These are phyloP conservation scores for Lathyrus tuberosus DNA, from an alignment of 306 rosid species.

Conservation along the genomic window DNA sequence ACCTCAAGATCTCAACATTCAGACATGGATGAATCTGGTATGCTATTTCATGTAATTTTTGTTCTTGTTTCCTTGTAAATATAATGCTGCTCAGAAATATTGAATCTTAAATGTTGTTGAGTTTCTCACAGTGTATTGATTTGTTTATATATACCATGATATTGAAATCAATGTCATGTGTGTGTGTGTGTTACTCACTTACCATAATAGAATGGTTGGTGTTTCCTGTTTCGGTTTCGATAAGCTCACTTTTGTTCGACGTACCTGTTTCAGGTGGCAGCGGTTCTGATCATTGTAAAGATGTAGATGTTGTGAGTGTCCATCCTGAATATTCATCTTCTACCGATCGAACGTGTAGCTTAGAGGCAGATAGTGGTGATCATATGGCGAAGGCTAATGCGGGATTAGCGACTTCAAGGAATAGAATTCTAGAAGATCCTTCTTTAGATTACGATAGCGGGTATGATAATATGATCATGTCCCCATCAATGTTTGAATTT, in stretches of 20 bases:
- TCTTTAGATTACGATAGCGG: slow-evolving; percentile 67
- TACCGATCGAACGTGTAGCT: slow-evolving; percentile 43
- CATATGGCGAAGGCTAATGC: slow-evolving; percentile 52
- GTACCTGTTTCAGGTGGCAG: slow-evolving; percentile 59
- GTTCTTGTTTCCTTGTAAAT: slow-evolving; percentile 9
- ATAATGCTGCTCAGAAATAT: slow-evolving; percentile 23
- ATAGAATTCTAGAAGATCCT: slow-evolving; percentile 60
- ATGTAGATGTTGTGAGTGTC: slow-evolving; percentile 85
- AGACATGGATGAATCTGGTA: slow-evolving; percentile 76
- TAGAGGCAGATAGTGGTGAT: slow-evolving; percentile 53
- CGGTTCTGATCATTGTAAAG: slow-evolving; percentile 74
- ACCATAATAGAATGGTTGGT: not conserved
- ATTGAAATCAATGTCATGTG: slow-evolving; percentile 1
- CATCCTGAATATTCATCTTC: slow-evolving; percentile 67
- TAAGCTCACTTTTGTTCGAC: slow-evolving; percentile 25
- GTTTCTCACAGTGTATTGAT: slow-evolving; percentile 5
- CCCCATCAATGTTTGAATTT: slow-evolving; percentile 77
- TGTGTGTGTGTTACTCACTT: not conserved
- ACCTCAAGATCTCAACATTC: slow-evolving; percentile 67
- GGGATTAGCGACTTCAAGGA: slow-evolving; percentile 42
- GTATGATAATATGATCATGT: slow-evolving; percentile 52
- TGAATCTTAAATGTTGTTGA: slow-evolving; percentile 32
- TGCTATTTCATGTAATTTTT: slow-evolving; percentile 27
- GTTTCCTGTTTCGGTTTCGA: slow-evolving; percentile 16
- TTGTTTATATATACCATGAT: slow-evolving; percentile 4